Conservation (phyloP, 306 rosid species). For the Prunus fruticosa region DNA sequence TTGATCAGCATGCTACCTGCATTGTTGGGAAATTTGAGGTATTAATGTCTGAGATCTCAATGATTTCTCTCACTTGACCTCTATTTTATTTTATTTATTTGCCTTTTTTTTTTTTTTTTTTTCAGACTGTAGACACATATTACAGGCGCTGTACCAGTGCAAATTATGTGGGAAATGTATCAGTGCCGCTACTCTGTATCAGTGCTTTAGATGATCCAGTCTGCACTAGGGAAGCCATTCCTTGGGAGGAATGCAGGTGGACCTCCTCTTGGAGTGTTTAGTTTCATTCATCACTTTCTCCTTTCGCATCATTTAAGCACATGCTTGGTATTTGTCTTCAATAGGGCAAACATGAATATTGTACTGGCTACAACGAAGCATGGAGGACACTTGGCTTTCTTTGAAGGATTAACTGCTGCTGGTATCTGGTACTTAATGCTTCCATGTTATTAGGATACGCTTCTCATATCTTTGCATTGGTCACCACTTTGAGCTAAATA, state of each 20-base stretch:
- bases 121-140: slow-evolving; percentile 92
- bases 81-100: slow-evolving; percentile 8
- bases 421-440: too few species aligned
- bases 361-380: slow-evolving; percentile 71
- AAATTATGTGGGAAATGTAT: slow-evolving; percentile 68
- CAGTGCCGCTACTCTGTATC: slow-evolving; percentile 86
- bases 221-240: slow-evolving; percentile 97
- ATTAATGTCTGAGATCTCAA: slow-evolving; percentile 11
- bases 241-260: slow-evolving; percentile 99
- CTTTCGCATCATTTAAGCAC: slow-evolving; percentile 13
- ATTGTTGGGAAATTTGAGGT: slow-evolving; percentile 91
- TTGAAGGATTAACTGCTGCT: slow-evolving; percentile 87
- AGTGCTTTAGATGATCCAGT: slow-evolving; percentile 96
- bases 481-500: not conserved
- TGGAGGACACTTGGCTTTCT: slow-evolving; percentile 85
- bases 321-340: slow-evolving; percentile 2
- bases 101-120: slow-evolving; percentile 38
- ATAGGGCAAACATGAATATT: slow-evolving; percentile 62
- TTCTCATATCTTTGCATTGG: not conserved
- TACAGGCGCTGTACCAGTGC: slow-evolving; percentile 81
- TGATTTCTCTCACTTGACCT: slow-evolving; percentile 16
- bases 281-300: slow-evolving; percentile 5
- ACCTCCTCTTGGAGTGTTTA: slow-evolving; percentile 19
- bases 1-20: slow-evolving; percentile 83
- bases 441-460: not conserved